Evolutionary conservation across 2,329 filamentous ascomycete species (phyloP).

Genomic region (Curvularia eragrostidis): DNA sequence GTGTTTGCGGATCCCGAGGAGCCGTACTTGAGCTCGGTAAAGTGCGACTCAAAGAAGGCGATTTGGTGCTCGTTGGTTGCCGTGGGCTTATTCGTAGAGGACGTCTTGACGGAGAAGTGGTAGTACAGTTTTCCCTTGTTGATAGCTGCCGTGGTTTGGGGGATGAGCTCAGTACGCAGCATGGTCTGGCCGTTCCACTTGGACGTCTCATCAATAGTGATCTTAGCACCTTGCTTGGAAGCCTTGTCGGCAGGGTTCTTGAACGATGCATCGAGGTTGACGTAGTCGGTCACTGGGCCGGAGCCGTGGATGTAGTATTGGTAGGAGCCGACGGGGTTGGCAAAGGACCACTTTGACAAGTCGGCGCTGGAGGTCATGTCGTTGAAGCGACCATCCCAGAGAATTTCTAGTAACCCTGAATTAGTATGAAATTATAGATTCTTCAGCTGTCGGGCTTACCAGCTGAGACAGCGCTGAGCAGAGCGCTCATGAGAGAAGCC

Average conservation of each 20-base stretch:
- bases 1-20: constrained; percentile 57
- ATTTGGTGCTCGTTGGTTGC: constrained; percentile 71
- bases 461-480: constrained; percentile 43
- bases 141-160: constrained; percentile 70
- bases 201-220: constrained; percentile 69
- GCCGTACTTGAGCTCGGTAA: constrained; percentile 75
- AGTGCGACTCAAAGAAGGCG: constrained; percentile 71
- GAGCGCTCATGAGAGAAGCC: constrained; percentile 39
- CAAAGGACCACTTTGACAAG: constrained; percentile 69
- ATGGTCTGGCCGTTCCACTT: constrained; percentile 75
- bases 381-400: constrained; percentile 73
- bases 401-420: constrained; percentile 51
- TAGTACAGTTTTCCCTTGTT: constrained; percentile 71
- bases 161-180: constrained; percentile 76
- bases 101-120: constrained; percentile 72
- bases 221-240: constrained; percentile 69
- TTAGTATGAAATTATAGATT: too few relatives aligned
- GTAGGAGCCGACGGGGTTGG: constrained; percentile 71
- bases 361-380: constrained; percentile 62
- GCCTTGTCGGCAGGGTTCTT: constrained; percentile 70
- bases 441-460: constrained; percentile 18
- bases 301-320: constrained; percentile 79
- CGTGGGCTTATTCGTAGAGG: constrained; percentile 65
- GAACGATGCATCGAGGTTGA: constrained; percentile 65
- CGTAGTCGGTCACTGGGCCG: constrained; percentile 63